phyloP scores from a whole-genome alignment of 73 alveolate genomes.

The Urostyla sp. region DNA sequence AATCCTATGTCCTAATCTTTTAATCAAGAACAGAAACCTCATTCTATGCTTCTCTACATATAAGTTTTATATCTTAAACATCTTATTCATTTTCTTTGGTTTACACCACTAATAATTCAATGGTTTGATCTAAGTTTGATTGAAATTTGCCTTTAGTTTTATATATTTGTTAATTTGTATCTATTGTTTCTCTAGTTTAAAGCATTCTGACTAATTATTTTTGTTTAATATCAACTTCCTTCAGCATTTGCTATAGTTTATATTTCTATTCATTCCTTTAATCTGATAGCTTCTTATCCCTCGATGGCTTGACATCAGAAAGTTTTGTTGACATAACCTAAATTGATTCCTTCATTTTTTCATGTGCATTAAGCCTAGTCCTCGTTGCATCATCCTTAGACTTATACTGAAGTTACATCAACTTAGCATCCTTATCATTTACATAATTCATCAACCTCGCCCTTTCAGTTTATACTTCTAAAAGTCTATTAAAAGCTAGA shows the following conservation, averaged over 20 bases:
- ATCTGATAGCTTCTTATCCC: slow-evolving; percentile 28
- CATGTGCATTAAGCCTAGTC: slow-evolving; percentile 41
- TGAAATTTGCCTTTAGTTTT: not conserved
- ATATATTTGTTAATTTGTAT: not conserved
- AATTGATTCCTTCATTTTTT: slow-evolving; percentile 13
- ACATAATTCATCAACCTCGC: slow-evolving; percentile 17
- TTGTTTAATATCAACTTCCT: slow-evolving; percentile 30
- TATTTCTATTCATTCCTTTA: slow-evolving; percentile 5
- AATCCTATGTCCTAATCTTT: not conserved
- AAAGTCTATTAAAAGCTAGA: slow-evolving; percentile 5
- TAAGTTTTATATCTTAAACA: slow-evolving; percentile 2
- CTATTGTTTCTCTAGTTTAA: not conserved
- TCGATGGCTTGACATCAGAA: not conserved
- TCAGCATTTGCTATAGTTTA: slow-evolving; percentile 37
- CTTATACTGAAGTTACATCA: slow-evolving; percentile 27
- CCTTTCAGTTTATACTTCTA: slow-evolving; percentile 30
- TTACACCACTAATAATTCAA: slow-evolving; percentile 17
- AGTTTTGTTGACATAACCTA: slow-evolving; percentile 29
- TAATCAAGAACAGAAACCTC: slow-evolving; percentile 6
- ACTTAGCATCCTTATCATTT: slow-evolving; percentile 20
- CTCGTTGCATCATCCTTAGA: not conserved
- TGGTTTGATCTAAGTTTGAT: slow-evolving; percentile 11
- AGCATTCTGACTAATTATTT: slow-evolving; percentile 14
- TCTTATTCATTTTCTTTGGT: slow-evolving; percentile 47
- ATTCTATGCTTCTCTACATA: not conserved